Conservation (phyloP, 768 basidiomycete genomes). For the Ramaria sp. region DNA sequence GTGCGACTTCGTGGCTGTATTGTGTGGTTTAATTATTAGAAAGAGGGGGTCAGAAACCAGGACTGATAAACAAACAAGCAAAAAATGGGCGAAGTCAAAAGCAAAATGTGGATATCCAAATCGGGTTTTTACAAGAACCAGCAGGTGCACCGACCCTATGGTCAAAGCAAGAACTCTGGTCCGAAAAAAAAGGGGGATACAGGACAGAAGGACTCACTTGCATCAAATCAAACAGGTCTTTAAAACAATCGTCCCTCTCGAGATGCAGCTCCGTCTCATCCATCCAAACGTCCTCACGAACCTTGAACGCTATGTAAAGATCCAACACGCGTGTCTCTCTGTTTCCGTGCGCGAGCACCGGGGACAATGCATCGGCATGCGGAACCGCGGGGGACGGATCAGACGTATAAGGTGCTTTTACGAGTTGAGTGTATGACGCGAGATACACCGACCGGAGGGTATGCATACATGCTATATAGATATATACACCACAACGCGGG, state of each 20-base stretch:
- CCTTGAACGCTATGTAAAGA: conserved; percentile 69
- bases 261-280: conserved; percentile 70
- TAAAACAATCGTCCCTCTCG: conserved; percentile 64
- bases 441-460: conserved; percentile 69
- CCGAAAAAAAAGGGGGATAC: no score
- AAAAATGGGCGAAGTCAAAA: no score
- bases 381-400: conserved; percentile 47
- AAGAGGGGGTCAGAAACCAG: no score
- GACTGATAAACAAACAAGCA: no score
- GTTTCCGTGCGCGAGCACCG: conserved; percentile 28
- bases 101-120: no score
- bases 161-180: no score
- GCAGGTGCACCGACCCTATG: no score
- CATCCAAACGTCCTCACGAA: conserved; percentile 65
- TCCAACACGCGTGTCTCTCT: conserved; percentile 74
- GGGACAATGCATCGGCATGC: background rate
- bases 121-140: no score
- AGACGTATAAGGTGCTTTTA: conserved; percentile 60
- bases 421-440: conserved; percentile 46
- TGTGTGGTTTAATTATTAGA: no score
- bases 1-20: conserved; percentile 61
- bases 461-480: conserved; percentile 82
- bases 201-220: conserved; percentile 13
- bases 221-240: conserved; percentile 64
- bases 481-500: no score